Base-by-base conservation (phyloP, 2,329 filamentous ascomycete species). In the Didymella sp. region DNA sequence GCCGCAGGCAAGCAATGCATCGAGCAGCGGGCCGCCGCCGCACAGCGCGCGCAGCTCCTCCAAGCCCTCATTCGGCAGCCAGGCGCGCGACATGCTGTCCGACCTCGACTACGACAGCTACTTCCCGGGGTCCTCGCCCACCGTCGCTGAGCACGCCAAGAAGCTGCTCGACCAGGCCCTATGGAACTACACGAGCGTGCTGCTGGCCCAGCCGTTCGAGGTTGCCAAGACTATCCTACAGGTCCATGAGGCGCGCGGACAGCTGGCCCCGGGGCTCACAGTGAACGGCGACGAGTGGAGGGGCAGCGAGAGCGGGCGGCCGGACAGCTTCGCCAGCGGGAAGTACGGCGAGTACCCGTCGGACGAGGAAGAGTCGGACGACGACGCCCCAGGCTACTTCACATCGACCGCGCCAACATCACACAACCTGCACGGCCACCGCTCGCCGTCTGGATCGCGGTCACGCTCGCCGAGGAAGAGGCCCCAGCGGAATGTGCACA, bases 121-220 rank as follows among this genome's bases (percentile, higher is more conserved):
- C 75, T 81, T 96, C 21, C 83, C 88, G 37, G 91, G 96, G 56
- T 81, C 85, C 21, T 91, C 89, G 25, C 90, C 90, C 0, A 84
- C 87, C 9, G 65, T 77, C 25, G 83, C 92, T 11, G 89, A 91
- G 66, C 89, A 89, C 62, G 81, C 89, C 40, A 91, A 89, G 73
- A 88, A 89, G 61, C 79, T 96, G 59, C 73, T 96, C 44, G 92
- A 98, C 73, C 89, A 93, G 74, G 86, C 95, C 63, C 74, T 96
- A 76, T 96, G 93, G 88, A 94, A 95, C 73, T 99, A 99, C 79
- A 89, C 89, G 13, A 92, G 89, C 56, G 88, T 96, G 22, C 77
- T 98, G 70, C 88, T 96, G 73, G 90, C 92, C 51, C 95, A 99
- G 78, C 95, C 95, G 13, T 98, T 99, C 76, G 95, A 98, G 81